Percentiles rank a stretch among this genome's conserved stretches.
Conservation (phyloP, 2,329 filamentous ascomycete genomes). For the Penicillium sp. region DNA sequence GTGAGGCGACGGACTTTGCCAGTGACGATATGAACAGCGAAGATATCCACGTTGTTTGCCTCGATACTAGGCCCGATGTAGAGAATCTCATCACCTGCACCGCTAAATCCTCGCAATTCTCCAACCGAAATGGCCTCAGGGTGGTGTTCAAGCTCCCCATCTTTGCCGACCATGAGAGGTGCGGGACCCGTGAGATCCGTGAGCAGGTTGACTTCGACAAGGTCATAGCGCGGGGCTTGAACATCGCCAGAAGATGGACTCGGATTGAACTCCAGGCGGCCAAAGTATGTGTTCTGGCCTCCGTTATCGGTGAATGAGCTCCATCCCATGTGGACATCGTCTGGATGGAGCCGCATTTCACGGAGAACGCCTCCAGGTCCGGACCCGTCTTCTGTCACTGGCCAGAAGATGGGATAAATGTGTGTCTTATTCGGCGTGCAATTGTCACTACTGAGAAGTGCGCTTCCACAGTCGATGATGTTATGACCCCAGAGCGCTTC, state of each 20-base stretch:
- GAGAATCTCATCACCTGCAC: conserved; percentile 20
- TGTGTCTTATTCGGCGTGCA: conserved; percentile 44
- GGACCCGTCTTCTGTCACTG: conserved; percentile 35
- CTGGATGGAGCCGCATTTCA: conserved; percentile 54
- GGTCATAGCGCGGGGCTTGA: conserved; percentile 44
- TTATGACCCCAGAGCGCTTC: conserved; percentile 36
- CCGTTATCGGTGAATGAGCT: conserved; percentile 40
- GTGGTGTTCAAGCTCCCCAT: conserved; percentile 27
- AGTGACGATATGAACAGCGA: conserved; percentile 21
- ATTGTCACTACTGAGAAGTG: conserved; percentile 38
- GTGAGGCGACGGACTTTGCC: conserved; percentile 22
- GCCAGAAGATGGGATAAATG: conserved; percentile 52
- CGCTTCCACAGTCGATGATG: conserved; percentile 45
- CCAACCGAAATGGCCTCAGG: conserved; percentile 16
- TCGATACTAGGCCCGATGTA: conserved; percentile 21
- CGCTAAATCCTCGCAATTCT: conserved; percentile 23
- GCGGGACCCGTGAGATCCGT: conserved; percentile 25
- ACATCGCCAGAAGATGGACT: conserved; percentile 36
- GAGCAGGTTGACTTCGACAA: conserved; percentile 46
- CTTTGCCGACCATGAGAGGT: conserved; percentile 30
- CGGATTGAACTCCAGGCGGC: conserved; percentile 48
- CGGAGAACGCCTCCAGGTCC: conserved; percentile 40
- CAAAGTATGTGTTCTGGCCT: conserved; percentile 40
- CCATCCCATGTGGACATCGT: conserved; percentile 51
- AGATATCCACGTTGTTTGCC: conserved; percentile 22